These are phyloP conservation scores for Saturnispora ahearnii DNA, from an alignment of 805 yeast genomes.

Conservation along the genomic window DNA sequence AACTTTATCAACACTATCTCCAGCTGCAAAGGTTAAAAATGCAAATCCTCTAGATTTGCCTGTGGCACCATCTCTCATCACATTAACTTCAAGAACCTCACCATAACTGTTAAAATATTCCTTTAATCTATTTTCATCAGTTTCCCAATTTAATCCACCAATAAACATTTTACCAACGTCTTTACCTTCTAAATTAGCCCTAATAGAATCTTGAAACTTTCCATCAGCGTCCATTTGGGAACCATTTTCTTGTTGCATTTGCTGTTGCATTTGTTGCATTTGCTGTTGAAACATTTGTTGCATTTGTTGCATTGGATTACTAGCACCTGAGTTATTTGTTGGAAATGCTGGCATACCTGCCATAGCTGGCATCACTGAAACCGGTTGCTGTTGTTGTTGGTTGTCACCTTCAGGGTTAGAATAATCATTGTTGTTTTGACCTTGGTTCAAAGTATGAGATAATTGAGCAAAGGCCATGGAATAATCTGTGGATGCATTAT, in stretches of 20 bases:
- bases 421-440: neutral
- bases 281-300: conserved; percentile 17
- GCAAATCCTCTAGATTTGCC: conserved; percentile 96
- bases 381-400: conserved; percentile 6
- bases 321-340: conserved; percentile 4
- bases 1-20: conserved; percentile 80
- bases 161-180: conserved; percentile 89
- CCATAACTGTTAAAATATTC: conserved; percentile 85
- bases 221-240: conserved; percentile 1
- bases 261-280: conserved; percentile 17
- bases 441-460: neutral
- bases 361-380: conserved; percentile 5
- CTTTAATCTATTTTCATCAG: conserved; percentile 78
- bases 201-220: conserved; percentile 25
- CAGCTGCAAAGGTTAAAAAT: conserved; percentile 74
- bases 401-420: neutral
- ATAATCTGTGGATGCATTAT: conserved; percentile 1
- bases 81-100: conserved; percentile 76
- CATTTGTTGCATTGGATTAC: conserved; percentile 9
- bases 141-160: conserved; percentile 98
- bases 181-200: conserved; percentile 43
- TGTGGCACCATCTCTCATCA: conserved; percentile 82
- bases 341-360: conserved; percentile 6
- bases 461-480: conserved; percentile 5
- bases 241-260: conserved; percentile 11